Base-by-base conservation (phyloP, 2,329 filamentous ascomycete genomes). In the Ambrosiella beaveri region DNA sequence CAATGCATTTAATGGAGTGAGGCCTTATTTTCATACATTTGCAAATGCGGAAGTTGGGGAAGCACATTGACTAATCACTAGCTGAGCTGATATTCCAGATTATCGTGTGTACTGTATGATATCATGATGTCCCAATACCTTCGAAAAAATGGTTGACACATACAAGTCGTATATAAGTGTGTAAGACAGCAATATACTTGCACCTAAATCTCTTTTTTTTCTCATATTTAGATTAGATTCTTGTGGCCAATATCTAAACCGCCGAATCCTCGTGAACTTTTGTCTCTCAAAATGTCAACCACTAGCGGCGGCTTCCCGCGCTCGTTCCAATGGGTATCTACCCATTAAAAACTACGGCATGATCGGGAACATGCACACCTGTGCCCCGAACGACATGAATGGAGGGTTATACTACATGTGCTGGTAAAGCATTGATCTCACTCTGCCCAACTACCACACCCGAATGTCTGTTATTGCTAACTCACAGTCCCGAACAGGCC, bases 331-430 rank as follows among this genome's bases (percentile, higher is more conserved):
- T 11, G 77, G 76, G 38, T 80, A 80, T 63, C 71, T 79, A 36
- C 77, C 77, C 52, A 85, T 88, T 63, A 85, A 88, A 66, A 80
- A 88, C 68, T 88, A 88, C 74, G 85, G 85, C 58, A 77, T 89
- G 68, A 86, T 89, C 64, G 85, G 85, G 27, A 88, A 88, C 65
- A 87, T 89, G 84, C 78, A 82, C 64, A 89, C 85, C 0, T 86
- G 83, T 71, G 84, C 85, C 12, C 71, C 88, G n/a, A 76, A 86
- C 19, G 84, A 82, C 63, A 85, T 85, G 65, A 81, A 85, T 65
- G 85, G 85, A 27, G 84, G 83, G 62, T 69, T 89, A 59, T 85
- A 88, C 66, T 87, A 82, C 64, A 85, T 88, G 83, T 88, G 84
- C 68, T 89, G 84, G 81, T 81, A 65, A 68, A 27, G 27, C 27